Evolutionary conservation across 345 rosid species (phyloP).

Genomic region (Passiflora organensis): DNA sequence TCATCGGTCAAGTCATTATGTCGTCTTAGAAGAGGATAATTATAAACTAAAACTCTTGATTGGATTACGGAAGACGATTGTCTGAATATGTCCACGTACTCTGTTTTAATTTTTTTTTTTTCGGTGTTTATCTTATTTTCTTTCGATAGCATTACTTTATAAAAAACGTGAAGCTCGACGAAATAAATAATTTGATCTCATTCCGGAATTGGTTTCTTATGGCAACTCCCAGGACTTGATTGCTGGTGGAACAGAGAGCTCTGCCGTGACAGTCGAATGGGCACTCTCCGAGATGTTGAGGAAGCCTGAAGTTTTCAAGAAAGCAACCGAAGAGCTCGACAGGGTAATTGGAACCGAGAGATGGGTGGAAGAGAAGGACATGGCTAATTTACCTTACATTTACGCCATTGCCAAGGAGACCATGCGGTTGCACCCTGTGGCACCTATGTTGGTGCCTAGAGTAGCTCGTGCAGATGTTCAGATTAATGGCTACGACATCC

Average conservation of each 20-base stretch:
- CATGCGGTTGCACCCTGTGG: constrained; percentile 59
- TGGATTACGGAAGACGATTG: no score
- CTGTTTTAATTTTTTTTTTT: no score
- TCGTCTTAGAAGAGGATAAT: no score
- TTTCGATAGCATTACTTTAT: no score
- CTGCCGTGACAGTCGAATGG: constrained; percentile 60
- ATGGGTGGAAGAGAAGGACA: constrained; percentile 56
- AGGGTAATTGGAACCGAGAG: constrained; percentile 44
- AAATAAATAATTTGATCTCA: no score
- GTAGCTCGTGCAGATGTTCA: constrained; percentile 32
- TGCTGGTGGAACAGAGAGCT: constrained; percentile 64
- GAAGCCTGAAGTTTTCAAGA: constrained; percentile 41
- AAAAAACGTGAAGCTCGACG: no score
- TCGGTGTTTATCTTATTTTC: no score
- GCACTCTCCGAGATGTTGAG: constrained; percentile 42
- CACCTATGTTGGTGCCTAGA: constrained; percentile 50
- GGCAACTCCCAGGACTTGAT: constrained; percentile 40
- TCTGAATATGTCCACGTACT: no score
- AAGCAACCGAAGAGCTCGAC: constrained; percentile 54
- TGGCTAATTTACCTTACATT: constrained; percentile 36
- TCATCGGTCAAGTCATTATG: no score
- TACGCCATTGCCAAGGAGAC: constrained; percentile 48
- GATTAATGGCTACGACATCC: constrained; percentile 43
- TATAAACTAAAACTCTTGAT: no score
- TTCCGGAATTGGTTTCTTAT: no score